Conservation (phyloP, 108 stramenopile genomes). For the Skeletonema costatum region DNA sequence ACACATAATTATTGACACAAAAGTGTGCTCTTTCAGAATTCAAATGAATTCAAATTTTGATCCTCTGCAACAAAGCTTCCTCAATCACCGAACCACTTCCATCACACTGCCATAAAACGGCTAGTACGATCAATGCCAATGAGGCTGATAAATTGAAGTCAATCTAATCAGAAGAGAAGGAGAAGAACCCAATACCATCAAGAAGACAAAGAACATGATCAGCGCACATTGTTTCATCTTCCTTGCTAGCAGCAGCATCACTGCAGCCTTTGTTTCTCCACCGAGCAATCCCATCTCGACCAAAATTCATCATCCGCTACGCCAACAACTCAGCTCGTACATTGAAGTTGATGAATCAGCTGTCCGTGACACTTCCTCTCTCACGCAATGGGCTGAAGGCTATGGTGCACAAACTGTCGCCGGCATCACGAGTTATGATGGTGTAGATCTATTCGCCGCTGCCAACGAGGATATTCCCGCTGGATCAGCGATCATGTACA, state of each 20-base stretch:
- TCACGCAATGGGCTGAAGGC: neutral
- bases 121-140: neutral
- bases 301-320: neutral
- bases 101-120: neutral
- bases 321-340: neutral
- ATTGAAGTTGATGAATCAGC: neutral
- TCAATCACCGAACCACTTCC: neutral
- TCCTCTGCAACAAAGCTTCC: neutral
- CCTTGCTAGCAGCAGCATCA: neutral
- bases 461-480: constrained; percentile 47
- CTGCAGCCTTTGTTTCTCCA: neutral
- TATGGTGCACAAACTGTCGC: neutral
- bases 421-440: neutral
- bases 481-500: constrained; percentile 13
- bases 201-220: neutral
- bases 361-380: neutral
- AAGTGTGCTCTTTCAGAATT: neutral
- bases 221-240: neutral
- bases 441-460: constrained; percentile 32
- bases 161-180: neutral
- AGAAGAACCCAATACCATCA: neutral
- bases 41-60: neutral
- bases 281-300: neutral
- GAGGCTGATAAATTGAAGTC: neutral
- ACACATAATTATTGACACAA: no score